Percentiles rank a stretch among this genome's conserved stretches.
phyloP scores from a whole-genome alignment of 2,329 filamentous ascomycete genomes.

The Penicillium glabrum region DNA sequence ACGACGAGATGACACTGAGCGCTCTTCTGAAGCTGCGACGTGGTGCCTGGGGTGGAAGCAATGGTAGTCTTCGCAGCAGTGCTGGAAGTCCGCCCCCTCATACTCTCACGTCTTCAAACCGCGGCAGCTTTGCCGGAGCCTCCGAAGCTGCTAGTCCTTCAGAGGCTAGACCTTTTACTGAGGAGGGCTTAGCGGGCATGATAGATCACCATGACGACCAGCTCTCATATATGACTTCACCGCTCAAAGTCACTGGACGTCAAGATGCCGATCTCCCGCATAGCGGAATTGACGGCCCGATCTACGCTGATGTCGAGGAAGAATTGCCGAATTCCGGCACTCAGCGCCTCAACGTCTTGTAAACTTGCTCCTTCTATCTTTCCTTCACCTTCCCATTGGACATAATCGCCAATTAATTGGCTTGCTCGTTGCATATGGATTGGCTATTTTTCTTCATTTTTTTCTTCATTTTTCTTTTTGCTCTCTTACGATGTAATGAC shows the following conservation, averaged over 20 bases:
- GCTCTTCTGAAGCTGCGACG: constrained; percentile 71
- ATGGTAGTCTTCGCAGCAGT: constrained; percentile 65
- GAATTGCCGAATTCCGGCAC: constrained; percentile 13
- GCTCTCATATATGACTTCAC: constrained; percentile 9
- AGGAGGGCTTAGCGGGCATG: constrained; percentile 10
- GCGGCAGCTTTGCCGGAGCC: constrained; percentile 35
- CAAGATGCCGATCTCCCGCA: constrained; percentile 17
- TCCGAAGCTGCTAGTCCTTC: constrained; percentile 33
- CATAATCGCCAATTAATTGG: constrained; percentile 10
- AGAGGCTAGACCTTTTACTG: constrained; percentile 11
- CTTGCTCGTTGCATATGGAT: constrained; percentile 7
- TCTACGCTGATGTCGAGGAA: constrained; percentile 6
- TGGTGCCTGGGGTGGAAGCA: constrained; percentile 78
- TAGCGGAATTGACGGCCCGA: constrained; percentile 13
- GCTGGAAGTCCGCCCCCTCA: constrained; percentile 44
- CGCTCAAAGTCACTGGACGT: constrained; percentile 6
- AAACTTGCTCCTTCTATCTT: constrained; percentile 1
- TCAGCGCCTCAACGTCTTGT: constrained; percentile 14
- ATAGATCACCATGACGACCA: constrained; percentile 13
- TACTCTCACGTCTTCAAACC: constrained; percentile 32
- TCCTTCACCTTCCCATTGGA: constrained; percentile 3
- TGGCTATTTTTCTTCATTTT: neutral
- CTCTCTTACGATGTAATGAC: constrained; percentile 15
- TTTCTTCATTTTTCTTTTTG: neutral
- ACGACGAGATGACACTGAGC: constrained; percentile 71